Evolutionary conservation across 192 early-diverging fungal genomes (phyloP).

Genomic region (Coemansia sp.): DNA sequence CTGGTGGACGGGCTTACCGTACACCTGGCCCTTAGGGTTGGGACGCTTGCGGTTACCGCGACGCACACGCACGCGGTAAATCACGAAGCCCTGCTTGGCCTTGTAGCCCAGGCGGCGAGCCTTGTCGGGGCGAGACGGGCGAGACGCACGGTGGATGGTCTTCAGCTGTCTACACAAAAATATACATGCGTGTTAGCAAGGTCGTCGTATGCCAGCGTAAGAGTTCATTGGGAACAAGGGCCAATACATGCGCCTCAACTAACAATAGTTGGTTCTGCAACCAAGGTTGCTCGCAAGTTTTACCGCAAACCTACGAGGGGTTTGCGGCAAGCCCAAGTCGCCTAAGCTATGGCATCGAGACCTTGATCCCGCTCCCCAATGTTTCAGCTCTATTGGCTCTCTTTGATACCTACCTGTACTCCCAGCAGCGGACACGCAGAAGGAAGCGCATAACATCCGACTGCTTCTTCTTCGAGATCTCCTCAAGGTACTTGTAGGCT

Average conservation of each 20-base stretch:
- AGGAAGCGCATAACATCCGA: slow-evolving; percentile 99
- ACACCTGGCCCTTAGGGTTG: slow-evolving; percentile 96
- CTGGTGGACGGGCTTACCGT: slow-evolving; percentile 97
- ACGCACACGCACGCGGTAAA: slow-evolving; percentile 99
- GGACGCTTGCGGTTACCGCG: slow-evolving; percentile 98
- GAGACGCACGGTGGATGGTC: slow-evolving; percentile 97
- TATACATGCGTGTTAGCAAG: slow-evolving; percentile 8
- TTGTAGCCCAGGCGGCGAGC: slow-evolving; percentile 99
- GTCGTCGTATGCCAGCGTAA: slow-evolving; percentile 5
- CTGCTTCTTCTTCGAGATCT: slow-evolving; percentile 99
- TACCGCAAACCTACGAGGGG: slow-evolving; percentile 14
- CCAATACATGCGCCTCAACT: slow-evolving; percentile 58
- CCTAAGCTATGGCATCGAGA: slow-evolving; percentile 52
- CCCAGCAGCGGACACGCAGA: slow-evolving; percentile 96
- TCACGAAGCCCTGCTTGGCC: slow-evolving; percentile 99
- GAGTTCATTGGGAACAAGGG: slow-evolving; percentile 52
- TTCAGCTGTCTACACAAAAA: slow-evolving; percentile 83
- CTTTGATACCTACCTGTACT: slow-evolving; percentile 71
- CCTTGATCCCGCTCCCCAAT: slow-evolving; percentile 28
- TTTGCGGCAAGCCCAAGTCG: slow-evolving; percentile 53
- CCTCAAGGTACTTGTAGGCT: slow-evolving; percentile 91
- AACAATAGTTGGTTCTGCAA: slow-evolving; percentile 52
- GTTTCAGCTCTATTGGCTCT: not conserved
- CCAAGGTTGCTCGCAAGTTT: slow-evolving; percentile 53
- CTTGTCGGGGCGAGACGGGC: slow-evolving; percentile 98